Conservation (phyloP, 176 grass and related monocot genomes). For the Alopecurus myosuroides region DNA sequence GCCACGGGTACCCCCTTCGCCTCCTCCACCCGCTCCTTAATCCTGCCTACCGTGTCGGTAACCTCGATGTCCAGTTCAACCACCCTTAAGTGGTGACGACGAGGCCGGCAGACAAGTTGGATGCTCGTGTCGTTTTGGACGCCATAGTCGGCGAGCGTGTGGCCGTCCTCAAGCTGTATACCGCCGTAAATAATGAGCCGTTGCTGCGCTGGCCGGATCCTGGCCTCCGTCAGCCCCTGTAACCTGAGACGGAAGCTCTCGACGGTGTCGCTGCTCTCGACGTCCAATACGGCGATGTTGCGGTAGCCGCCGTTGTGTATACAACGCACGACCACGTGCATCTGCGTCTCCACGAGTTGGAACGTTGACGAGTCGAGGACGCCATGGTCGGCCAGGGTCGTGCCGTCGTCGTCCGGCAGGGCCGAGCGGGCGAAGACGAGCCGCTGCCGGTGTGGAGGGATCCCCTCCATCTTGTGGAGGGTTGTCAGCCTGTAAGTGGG, state of each 20-base stretch:
- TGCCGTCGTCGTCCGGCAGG: neutral
- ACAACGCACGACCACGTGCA: neutral
- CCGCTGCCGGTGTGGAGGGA: neutral
- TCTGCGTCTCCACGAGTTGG: neutral
- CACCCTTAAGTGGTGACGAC: neutral
- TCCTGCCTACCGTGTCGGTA: too few species aligned
- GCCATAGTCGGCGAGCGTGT: too few species aligned
- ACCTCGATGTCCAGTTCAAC: neutral
- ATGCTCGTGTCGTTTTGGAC: fast-evolving
- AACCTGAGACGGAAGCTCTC: too few species aligned
- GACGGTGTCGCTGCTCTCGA: neutral
- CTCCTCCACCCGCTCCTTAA: neutral
- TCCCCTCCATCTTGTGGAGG: too few species aligned
- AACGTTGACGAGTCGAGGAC: neutral
- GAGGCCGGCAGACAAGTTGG: too few species aligned
- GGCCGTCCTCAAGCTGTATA: neutral
- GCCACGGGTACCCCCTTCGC: neutral
- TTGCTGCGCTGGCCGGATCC: neutral
- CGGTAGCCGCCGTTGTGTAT: too few species aligned
- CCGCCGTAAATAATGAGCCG: neutral
- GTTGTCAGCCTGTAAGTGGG: too few species aligned
- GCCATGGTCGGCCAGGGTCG: neutral
- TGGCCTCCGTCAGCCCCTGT: neutral
- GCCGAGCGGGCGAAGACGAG: neutral
- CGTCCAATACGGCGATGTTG: neutral